A percentile compares a stretch with the other conserved stretches of the same genome.
Conservation (phyloP, 306 rosid species). For the Castanopsis chinensis region DNA sequence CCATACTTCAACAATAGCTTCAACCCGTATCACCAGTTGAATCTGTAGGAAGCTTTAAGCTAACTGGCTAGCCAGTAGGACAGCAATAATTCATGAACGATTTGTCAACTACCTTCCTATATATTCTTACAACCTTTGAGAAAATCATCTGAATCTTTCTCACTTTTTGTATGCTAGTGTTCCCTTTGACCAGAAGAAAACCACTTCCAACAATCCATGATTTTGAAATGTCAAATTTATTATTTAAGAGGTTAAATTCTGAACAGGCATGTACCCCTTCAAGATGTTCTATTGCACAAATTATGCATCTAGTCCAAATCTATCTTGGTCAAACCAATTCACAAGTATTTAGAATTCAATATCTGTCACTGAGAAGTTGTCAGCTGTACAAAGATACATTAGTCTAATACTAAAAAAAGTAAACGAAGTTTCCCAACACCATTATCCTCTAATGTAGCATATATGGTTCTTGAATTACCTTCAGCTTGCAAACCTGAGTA, state of each 20-base stretch:
- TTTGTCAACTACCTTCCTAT: no score
- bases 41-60: conserved; percentile 60
- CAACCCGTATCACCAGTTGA: conserved; percentile 58
- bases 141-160: conserved; percentile 33
- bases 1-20: conserved; percentile 12
- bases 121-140: no score
- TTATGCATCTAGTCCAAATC: conserved; percentile 85
- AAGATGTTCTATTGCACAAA: conserved; percentile 84
- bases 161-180: conserved; percentile 49
- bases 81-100: conserved; percentile 39
- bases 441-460: no score
- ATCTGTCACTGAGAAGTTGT: conserved; percentile 41
- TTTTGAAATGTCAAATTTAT: conserved; percentile 51
- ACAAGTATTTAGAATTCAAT: conserved; percentile 48
- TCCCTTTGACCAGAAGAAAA: conserved; percentile 47
- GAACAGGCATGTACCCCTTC: conserved; percentile 56
- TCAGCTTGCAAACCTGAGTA: no score
- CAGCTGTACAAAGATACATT: neutral
- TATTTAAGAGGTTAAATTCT: conserved; percentile 51
- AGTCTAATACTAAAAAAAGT: no score
- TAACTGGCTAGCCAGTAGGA: conserved; percentile 77
- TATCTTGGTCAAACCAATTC: conserved; percentile 88
- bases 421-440: no score
- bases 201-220: conserved; percentile 73
- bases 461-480: no score